phyloP scores from a whole-genome alignment of 495 filamentous ascomycete species.

The Letharia lupina region DNA sequence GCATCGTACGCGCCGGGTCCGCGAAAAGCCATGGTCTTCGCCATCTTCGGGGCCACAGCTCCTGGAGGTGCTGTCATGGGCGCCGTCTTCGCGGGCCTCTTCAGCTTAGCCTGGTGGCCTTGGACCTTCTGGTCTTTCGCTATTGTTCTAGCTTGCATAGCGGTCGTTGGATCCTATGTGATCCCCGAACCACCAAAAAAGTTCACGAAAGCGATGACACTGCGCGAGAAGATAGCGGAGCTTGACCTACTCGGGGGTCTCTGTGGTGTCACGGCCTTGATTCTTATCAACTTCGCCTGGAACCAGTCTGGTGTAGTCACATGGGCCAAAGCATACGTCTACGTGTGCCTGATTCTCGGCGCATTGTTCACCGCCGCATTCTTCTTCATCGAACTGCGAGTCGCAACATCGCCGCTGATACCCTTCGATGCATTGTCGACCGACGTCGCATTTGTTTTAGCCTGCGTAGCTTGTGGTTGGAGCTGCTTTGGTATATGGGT shows the following conservation, averaged over 20 bases:
- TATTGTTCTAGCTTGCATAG: constrained; percentile 36
- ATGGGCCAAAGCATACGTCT: constrained; percentile 41
- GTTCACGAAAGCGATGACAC: background rate
- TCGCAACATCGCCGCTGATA: constrained; percentile 36
- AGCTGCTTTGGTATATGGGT: constrained; percentile 41
- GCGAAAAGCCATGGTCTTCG: constrained; percentile 57
- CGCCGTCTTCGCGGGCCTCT: constrained; percentile 40
- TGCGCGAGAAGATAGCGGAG: constrained; percentile 4
- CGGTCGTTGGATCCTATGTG: constrained; percentile 31
- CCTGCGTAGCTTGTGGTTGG: constrained; percentile 42
- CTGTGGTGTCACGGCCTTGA: constrained; percentile 28
- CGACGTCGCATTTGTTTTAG: constrained; percentile 38
- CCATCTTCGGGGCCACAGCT: constrained; percentile 54
- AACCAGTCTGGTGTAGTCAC: constrained; percentile 42
- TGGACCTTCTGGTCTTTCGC: constrained; percentile 56
- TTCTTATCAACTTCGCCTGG: constrained; percentile 44
- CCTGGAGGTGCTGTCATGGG: constrained; percentile 48
- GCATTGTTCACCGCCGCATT: constrained; percentile 34
- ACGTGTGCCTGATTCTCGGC: constrained; percentile 40
- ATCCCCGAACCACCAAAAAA: constrained; percentile 21
- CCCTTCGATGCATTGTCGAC: constrained; percentile 35
- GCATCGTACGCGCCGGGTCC: constrained; percentile 43
- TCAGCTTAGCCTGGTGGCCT: constrained; percentile 53
- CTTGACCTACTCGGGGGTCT: constrained; percentile 27
- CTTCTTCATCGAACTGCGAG: constrained; percentile 35